Evolutionary conservation across 164 flowering plant genomes (phyloP), one percentile per base, ranked within the genome.

Genomic region (Vitis rotundifolia): DNA sequence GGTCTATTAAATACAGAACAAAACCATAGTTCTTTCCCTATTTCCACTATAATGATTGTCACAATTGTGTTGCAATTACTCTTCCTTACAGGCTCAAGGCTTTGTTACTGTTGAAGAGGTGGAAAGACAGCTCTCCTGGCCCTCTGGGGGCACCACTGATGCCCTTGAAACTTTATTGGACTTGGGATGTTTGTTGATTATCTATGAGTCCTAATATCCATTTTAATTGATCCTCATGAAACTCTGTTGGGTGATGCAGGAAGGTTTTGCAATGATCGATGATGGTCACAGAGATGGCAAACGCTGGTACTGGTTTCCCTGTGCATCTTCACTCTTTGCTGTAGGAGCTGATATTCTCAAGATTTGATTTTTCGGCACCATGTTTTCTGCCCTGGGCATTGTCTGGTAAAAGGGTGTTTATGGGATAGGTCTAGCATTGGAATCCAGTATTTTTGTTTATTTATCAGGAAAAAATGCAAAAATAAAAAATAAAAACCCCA

Each of bases 261-360:
- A 95, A 71, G 97, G 98, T 64, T 94, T 93, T 72, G 91, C 99
- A 15, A 95, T 95, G 99, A 85, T 95, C 28, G 99, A 95, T 77
- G 90, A 93, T 71, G 99, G 99, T 22, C 93, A 95, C 65, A 84
- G 68, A 69, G 99, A 91, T 75, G 89, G 99, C 12, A 87, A 75
- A 72, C 85, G 93, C 3, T 84, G 93, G 16, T 93, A 95, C 52
- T 95, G 98, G 98, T 91, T 95, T 73, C 98, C n/a, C n/a, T n/a
- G 96, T 73, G 90, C 89, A 11, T 85, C 91, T 61, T 83, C 93
- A 16, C 68, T 88, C 49, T 78, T 91, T 28, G 78, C 88, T 19
- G 75, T 75, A 1, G 86, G 76, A 56, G 56, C 75, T 62, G 86
- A 83, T 59, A n/a, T 69, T 7, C 44, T 31, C 44, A 31, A 31